Percentiles rank a stretch among this genome's conserved stretches.
Conservation (phyloP, 2,329 filamentous ascomycete genomes). For the Diaporthe vaccinii region DNA sequence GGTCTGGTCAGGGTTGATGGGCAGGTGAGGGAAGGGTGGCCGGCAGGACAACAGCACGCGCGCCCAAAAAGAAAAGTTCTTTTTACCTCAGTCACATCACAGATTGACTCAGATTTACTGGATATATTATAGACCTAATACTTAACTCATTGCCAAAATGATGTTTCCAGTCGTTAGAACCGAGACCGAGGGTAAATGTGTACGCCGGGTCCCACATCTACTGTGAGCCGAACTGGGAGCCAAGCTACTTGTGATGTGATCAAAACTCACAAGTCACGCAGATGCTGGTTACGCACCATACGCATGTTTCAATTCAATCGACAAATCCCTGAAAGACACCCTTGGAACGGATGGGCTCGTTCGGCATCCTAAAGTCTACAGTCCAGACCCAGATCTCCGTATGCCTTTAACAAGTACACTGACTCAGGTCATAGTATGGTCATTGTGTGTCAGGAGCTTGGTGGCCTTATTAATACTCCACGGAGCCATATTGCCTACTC, state of each 20-base stretch:
- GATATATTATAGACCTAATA: neutral
- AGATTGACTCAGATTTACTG: neutral
- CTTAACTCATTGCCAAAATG: neutral
- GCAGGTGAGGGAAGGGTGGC: neutral
- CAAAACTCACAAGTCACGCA: neutral
- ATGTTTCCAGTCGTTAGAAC: neutral
- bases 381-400: too few relatives aligned
- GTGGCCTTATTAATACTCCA: neutral
- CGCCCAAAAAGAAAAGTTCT: neutral
- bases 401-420: neutral
- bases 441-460: neutral
- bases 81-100: neutral
- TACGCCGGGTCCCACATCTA: neutral
- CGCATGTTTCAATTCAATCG: neutral
- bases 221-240: neutral
- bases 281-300: neutral
- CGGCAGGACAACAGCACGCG: neutral
- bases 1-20: conserved; percentile 15
- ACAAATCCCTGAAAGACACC: neutral
- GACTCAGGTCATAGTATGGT: neutral
- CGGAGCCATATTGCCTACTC: neutral
- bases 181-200: too few relatives aligned
- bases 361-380: neutral
- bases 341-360: neutral
- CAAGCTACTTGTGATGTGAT: too few relatives aligned